These are phyloP conservation scores for Arthrobotrys entomopaga DNA, from an alignment of 2,329 filamentous ascomycete genomes.

Conservation along the genomic window DNA sequence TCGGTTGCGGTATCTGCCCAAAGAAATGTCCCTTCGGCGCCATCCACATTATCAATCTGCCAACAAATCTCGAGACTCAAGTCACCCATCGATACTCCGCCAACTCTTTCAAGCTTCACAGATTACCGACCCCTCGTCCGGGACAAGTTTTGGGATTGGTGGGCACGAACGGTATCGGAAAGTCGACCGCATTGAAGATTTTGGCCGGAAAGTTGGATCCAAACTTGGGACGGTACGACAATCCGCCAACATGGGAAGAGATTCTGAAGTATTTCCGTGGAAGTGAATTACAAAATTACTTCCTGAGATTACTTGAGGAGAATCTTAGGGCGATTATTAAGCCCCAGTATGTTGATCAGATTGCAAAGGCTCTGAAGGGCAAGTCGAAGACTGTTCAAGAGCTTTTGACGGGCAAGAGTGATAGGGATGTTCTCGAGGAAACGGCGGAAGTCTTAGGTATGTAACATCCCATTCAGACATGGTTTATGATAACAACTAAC, in stretches of 20 bases:
- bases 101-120: conserved; percentile 99
- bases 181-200: conserved; percentile 99
- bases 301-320: conserved; percentile 97
- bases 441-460: conserved; percentile 76
- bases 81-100: conserved; percentile 98
- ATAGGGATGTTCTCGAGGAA: conserved; percentile 67
- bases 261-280: conserved; percentile 98
- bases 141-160: conserved; percentile 96
- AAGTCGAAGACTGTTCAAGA: conserved; percentile 80
- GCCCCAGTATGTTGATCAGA: conserved; percentile 98
- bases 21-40: conserved; percentile 96
- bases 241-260: conserved; percentile 99
- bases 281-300: conserved; percentile 98
- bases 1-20: conserved; percentile 98
- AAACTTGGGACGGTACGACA: conserved; percentile 92
- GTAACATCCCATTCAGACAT: conserved; percentile 2
- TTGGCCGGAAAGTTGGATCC: conserved; percentile 98
- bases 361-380: conserved; percentile 88
- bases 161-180: conserved; percentile 99
- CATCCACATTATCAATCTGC: conserved; percentile 99
- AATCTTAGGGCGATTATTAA: conserved; percentile 98
- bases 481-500: conserved; percentile 42
- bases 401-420: conserved; percentile 78
- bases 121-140: conserved; percentile 92
- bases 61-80: conserved; percentile 97